Percentiles rank a stretch among this genome's conserved stretches.
These are phyloP conservation scores for Hippophae gyantsensis DNA, from an alignment of 306 rosid species.

Conservation along the genomic window DNA sequence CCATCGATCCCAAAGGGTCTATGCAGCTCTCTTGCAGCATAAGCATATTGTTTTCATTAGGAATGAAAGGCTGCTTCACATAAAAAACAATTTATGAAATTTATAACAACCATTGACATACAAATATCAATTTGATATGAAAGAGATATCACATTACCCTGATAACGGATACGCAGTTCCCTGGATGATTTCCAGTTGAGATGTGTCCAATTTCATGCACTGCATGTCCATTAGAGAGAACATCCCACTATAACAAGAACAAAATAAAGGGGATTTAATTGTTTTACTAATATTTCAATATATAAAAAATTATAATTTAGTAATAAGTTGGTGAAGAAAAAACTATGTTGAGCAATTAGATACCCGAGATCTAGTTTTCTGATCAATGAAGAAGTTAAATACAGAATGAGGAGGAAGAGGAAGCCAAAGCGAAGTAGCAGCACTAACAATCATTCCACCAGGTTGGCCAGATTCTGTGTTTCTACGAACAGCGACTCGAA, in stretches of 20 bases:
- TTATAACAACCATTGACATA: background rate
- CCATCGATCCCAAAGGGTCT: constrained; percentile 31
- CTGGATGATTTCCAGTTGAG: constrained; percentile 37
- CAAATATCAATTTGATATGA: background rate
- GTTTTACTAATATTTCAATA: background rate
- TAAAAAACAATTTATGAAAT: background rate
- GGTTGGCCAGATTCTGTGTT: constrained; percentile 31
- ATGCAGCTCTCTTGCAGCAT: constrained; percentile 53
- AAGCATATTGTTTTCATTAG: constrained; percentile 24
- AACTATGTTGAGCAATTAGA: background rate
- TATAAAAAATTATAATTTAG: background rate
- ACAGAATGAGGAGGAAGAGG: constrained; percentile 28
- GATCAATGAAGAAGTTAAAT: constrained; percentile 39
- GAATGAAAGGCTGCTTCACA: constrained; percentile 42
- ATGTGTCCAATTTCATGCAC: constrained; percentile 37
- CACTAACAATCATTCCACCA: constrained; percentile 31
- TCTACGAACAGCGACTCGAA: constrained; percentile 32
- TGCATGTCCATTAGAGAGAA: constrained; percentile 28
- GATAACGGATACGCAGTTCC: constrained; percentile 38
- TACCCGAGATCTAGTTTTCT: constrained; percentile 42
- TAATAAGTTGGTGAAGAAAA: too few relatives aligned
- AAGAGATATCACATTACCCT: constrained; percentile 27
- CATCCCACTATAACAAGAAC: constrained; percentile 54
- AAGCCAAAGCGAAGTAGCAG: constrained; percentile 53
- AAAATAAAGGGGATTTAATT: background rate